Conservation (phyloP, 345 rosid genomes). For the Tarenaya hassleriana region DNA sequence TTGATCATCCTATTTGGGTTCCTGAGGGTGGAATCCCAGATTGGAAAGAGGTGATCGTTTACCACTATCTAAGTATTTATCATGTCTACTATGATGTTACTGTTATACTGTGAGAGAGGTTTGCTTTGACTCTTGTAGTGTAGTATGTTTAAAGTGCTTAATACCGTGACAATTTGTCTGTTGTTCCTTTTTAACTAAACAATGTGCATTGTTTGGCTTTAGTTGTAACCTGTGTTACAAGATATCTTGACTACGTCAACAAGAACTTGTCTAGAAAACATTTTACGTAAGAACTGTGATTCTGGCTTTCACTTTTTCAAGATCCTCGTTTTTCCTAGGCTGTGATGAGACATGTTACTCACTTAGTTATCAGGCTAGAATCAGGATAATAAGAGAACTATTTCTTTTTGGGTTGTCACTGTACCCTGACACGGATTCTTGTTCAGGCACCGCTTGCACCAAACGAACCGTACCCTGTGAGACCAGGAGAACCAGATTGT, state of each 20-base stretch:
- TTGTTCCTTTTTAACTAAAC: background rate
- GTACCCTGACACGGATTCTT: conserved; percentile 7
- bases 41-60: conserved; percentile 99
- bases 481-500: conserved; percentile 90
- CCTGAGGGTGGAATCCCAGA: conserved; percentile 99
- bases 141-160: conserved; percentile 20
- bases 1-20: conserved; percentile 99
- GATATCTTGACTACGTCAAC: conserved; percentile 6
- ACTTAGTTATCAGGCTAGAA: conserved; percentile 18
- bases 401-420: conserved; percentile 4
- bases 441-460: conserved; percentile 56
- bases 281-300: conserved; percentile 12
- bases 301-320: conserved; percentile 16
- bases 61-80: conserved; percentile 40
- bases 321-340: conserved; percentile 3
- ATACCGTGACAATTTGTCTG: conserved; percentile 7
- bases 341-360: conserved; percentile 11
- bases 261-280: conserved; percentile 4
- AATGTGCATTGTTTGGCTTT: conserved; percentile 14
- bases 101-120: conserved; percentile 12
- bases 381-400: conserved; percentile 1
- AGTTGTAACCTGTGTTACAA: conserved; percentile 11
- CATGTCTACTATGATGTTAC: conserved; percentile 18
- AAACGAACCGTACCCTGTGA: conserved; percentile 62
- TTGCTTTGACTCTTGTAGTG: conserved; percentile 14